Base-by-base conservation (phyloP, 257 asterid species). In the Nicotiana attenuata region DNA sequence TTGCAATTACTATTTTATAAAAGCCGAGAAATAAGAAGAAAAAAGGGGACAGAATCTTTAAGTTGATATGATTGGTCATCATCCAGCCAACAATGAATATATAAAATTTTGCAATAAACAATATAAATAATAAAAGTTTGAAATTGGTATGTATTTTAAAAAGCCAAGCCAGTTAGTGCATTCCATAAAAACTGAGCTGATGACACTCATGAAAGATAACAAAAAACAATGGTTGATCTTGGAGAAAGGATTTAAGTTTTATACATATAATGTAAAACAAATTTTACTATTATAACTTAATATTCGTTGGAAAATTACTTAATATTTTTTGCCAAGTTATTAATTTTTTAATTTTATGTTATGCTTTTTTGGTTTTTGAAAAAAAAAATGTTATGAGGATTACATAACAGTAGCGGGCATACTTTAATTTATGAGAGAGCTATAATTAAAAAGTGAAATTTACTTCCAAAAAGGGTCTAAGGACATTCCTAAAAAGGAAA, bases 21-120 rank as follows among this genome's bases (percentile, higher is more conserved):
- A 41, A 41, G 64, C 5, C 64, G 3, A 1, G 5, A 4, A 68
- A 73, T 22, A 73, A 47, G 38, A 47, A 47, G 14, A 4, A 13
- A 69, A 38, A 71, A 47, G 22, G 38, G 78, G 61, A 73, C 61
- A 13, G n/a, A 45, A 73, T 73, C 78, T 73, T 47, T 73, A 73
- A 14, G 38, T 73, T 73, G 79, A 73, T 73, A 22, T 22, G 60
- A 73, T 47, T 14, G 79, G 61, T 73, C 79, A 73, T n/a, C 41
- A 71, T 13, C 60, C 10, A 22, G 20, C 28, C 5, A 71, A 22
- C 20, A 3, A 11, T 45, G 22, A 6, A 20, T 14, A 3, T 1
- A 5, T 10, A 20, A 50, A 71, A 41, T 71, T 20, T 20, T 45
- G 38, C n/a, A 73, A 73, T 24, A 73, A 47, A 24, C 22, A 14